Percentiles rank a stretch among this genome's conserved stretches.
phyloP scores from a whole-genome alignment of 2,329 filamentous ascomycete genomes.

The Trichoderma sp. region DNA sequence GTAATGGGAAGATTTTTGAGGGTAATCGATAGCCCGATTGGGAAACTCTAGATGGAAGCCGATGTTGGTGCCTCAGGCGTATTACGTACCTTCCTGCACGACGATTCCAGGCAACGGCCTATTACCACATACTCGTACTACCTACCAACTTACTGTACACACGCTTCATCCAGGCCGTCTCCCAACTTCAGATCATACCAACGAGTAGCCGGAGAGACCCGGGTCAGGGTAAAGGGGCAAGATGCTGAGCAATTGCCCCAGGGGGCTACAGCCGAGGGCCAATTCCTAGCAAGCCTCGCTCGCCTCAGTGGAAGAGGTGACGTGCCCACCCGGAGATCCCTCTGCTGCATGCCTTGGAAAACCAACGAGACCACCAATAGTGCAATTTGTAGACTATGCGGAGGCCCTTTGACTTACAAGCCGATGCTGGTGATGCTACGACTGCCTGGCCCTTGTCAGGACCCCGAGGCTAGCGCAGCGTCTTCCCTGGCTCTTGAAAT shows the following conservation, averaged over 20 bases:
- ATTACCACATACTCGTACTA: no score
- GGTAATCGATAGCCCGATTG: conserved; percentile 30
- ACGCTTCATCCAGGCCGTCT: background rate
- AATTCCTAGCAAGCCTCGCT: conserved; percentile 17
- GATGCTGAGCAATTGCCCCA: conserved; percentile 2
- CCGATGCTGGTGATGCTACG: background rate
- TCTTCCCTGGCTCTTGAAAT: background rate
- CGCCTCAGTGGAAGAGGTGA: conserved; percentile 4
- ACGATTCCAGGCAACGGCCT: conserved; percentile 2
- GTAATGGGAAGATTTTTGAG: conserved; percentile 30
- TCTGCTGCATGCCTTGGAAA: conserved; percentile 7
- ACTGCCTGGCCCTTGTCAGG: conserved; percentile 9
- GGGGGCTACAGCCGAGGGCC: conserved; percentile 7
- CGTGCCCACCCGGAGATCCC: conserved; percentile 10
- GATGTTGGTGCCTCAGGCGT: conserved; percentile 24
- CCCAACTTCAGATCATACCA: background rate
- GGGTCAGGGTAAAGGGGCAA: background rate
- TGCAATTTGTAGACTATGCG: background rate
- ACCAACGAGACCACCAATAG: background rate
- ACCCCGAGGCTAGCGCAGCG: conserved; percentile 24
- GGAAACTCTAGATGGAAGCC: conserved; percentile 11
- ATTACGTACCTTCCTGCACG: conserved; percentile 28
- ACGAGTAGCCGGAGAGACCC: conserved; percentile 9
- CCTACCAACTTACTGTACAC: no score
- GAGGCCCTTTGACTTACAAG: background rate